A percentile compares a stretch with the other conserved stretches of the same genome.
phyloP scores from a whole-genome alignment of 2,329 filamentous ascomycete genomes.

The Cladorrhinum sp. region DNA sequence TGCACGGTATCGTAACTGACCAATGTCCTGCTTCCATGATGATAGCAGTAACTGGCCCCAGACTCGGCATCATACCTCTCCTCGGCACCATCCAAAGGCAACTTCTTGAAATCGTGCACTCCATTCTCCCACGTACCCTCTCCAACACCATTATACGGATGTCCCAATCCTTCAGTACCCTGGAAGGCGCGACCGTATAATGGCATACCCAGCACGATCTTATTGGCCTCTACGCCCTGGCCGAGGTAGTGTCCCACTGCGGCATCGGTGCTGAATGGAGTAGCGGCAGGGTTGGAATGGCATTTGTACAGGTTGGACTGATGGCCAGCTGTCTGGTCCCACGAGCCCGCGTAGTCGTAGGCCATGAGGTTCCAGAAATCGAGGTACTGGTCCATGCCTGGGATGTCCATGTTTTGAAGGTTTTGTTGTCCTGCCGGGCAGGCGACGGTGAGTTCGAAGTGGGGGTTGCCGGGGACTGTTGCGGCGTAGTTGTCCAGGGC shows the following conservation, averaged over 20 bases:
- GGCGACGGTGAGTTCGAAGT: slow-evolving; percentile 64
- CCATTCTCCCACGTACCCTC: slow-evolving; percentile 81
- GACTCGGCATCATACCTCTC: slow-evolving; percentile 62
- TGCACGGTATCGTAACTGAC: slow-evolving; percentile 74
- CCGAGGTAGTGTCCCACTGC: slow-evolving; percentile 69
- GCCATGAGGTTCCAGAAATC: slow-evolving; percentile 85
- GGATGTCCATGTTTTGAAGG: slow-evolving; percentile 60
- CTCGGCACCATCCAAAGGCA: slow-evolving; percentile 65
- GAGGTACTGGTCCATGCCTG: slow-evolving; percentile 61
- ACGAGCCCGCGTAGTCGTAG: slow-evolving; percentile 83
- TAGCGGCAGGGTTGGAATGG: slow-evolving; percentile 54
- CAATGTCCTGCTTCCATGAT: slow-evolving; percentile 59
- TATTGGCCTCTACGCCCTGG: slow-evolving; percentile 61
- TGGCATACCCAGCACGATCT: slow-evolving; percentile 88
- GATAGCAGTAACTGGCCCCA: slow-evolving; percentile 75
- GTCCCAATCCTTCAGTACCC: slow-evolving; percentile 71
- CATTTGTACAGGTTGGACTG: slow-evolving; percentile 74
- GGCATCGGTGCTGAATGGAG: slow-evolving; percentile 72
- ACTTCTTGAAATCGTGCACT: slow-evolving; percentile 82
- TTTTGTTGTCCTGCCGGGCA: slow-evolving; percentile 62
- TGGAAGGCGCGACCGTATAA: slow-evolving; percentile 85
- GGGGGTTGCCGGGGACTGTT: slow-evolving; percentile 40
- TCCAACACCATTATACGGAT: slow-evolving; percentile 67
- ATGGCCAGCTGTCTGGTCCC: slow-evolving; percentile 71
- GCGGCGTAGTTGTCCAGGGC: slow-evolving; percentile 57